These are phyloP conservation scores for Simplicillium aogashimaense DNA, from an alignment of 2,329 filamentous ascomycete genomes.

Conservation along the genomic window DNA sequence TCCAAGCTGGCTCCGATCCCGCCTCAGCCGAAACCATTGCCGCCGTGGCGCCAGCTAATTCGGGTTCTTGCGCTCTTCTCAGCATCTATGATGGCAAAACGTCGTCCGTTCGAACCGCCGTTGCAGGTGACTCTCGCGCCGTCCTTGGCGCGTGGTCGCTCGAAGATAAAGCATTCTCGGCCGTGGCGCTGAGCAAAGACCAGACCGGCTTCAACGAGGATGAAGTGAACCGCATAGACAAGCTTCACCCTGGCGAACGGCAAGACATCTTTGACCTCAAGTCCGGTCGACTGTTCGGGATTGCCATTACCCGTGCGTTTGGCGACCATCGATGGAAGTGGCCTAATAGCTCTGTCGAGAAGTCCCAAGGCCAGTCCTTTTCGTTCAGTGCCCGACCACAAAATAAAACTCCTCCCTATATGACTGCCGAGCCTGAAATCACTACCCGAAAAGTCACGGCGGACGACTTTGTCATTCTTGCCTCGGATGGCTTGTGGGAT, in stretches of 20 bases:
- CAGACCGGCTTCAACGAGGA: conserved; percentile 54
- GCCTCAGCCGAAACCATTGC: conserved; percentile 16
- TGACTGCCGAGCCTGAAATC: conserved; percentile 57
- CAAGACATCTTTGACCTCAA: conserved; percentile 35
- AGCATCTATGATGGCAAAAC: conserved; percentile 47
- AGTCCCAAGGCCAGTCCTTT: conserved; percentile 34
- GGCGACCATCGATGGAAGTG: conserved; percentile 63
- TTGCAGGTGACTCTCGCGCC: conserved; percentile 57
- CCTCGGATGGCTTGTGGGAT: conserved; percentile 59
- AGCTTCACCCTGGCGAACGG: conserved; percentile 53
- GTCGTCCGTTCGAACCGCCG: conserved; percentile 49
- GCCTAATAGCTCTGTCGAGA: conserved; percentile 31
- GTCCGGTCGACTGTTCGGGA: conserved; percentile 51
- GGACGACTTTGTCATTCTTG: conserved; percentile 52
- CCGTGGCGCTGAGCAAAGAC: conserved; percentile 48
- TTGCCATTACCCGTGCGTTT: conserved; percentile 54
- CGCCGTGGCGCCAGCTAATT: conserved; percentile 24
- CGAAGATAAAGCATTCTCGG: conserved; percentile 33
- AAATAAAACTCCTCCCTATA: conserved; percentile 50
- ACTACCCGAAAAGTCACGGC: conserved; percentile 42
- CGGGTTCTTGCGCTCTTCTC: conserved; percentile 55
- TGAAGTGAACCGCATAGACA: conserved; percentile 44
- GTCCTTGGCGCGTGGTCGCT: conserved; percentile 44
- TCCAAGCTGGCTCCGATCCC: conserved; percentile 15
- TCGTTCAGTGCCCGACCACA: conserved; percentile 30